Percentiles rank a stretch among this genome's conserved stretches.
phyloP scores from a whole-genome alignment of 2,329 filamentous ascomycete species.

The Massarina eburnea region DNA sequence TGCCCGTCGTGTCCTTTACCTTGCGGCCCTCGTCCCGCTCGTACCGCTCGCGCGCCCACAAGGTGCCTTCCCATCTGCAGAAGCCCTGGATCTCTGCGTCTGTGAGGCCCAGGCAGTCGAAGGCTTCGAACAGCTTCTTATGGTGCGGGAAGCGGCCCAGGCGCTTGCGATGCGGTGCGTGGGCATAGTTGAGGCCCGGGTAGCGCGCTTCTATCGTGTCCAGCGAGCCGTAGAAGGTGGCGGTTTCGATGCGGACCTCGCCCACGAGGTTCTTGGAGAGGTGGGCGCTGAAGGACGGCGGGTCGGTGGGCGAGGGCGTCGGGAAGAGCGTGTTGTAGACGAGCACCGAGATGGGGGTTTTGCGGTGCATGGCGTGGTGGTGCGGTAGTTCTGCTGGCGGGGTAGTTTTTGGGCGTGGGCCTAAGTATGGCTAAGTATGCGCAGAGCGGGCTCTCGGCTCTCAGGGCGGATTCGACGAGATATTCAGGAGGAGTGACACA shows the following conservation, averaged over 20 bases:
- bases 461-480: too few species aligned
- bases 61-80: constrained; percentile 81
- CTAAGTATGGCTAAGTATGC: background rate
- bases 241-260: constrained; percentile 77
- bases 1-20: constrained; percentile 71
- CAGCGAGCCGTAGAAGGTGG: constrained; percentile 76
- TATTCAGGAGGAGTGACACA: too few species aligned
- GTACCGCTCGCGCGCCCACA: constrained; percentile 79
- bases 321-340: constrained; percentile 76
- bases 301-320: constrained; percentile 66
- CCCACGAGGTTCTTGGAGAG: constrained; percentile 71
- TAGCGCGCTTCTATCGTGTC: constrained; percentile 80
- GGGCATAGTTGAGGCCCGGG: constrained; percentile 76
- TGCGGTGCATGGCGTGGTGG: constrained; percentile 65
- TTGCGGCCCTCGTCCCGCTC: constrained; percentile 72
- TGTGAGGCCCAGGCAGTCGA: constrained; percentile 70
- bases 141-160: constrained; percentile 77
- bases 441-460: too few species aligned
- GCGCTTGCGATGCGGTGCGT: constrained; percentile 73
- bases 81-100: constrained; percentile 68
- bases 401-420: background rate
- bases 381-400: constrained; percentile 4
- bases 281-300: constrained; percentile 69
- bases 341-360: constrained; percentile 67
- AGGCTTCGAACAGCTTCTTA: constrained; percentile 72